Conservation (phyloP, 495 filamentous ascomycete genomes). For the Xylaria castorea region DNA sequence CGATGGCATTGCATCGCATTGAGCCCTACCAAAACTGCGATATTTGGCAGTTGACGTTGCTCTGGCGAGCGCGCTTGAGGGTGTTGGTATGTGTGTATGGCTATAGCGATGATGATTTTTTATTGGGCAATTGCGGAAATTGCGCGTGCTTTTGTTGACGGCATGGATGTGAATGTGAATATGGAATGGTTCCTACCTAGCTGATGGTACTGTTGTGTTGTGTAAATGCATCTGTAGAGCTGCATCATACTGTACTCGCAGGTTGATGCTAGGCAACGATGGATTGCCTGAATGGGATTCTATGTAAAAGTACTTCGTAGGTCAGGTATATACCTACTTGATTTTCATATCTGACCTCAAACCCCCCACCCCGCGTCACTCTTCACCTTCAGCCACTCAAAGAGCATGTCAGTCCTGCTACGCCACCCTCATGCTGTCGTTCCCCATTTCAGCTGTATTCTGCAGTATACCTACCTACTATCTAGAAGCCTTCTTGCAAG, state of each 20-base stretch:
- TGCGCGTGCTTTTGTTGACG: not conserved
- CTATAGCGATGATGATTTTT: slow-evolving; percentile 7
- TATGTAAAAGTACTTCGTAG: no score
- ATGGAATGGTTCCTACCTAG: no score
- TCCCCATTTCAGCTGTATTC: not conserved
- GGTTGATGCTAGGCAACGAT: not conserved
- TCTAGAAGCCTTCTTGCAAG: not conserved
- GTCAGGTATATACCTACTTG: not conserved
- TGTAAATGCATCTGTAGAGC: not conserved
- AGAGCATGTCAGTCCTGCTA: not conserved
- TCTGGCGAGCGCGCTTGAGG: no score
- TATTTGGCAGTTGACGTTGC: not conserved
- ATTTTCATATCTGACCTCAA: not conserved
- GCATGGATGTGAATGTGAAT: slow-evolving; percentile 7
- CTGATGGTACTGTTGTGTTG: no score
- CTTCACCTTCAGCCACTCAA: not conserved
- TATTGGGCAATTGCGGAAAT: slow-evolving; percentile 13
- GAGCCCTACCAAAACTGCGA: not conserved
- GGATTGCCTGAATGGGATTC: not conserved
- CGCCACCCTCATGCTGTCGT: not conserved
- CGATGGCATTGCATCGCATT: slow-evolving; percentile 4
- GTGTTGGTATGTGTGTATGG: not conserved
- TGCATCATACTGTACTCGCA: not conserved
- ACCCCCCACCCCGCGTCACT: not conserved
- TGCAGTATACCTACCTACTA: not conserved